Conservation (phyloP, 441 rosid species). For the Aquilaria agallochum region DNA sequence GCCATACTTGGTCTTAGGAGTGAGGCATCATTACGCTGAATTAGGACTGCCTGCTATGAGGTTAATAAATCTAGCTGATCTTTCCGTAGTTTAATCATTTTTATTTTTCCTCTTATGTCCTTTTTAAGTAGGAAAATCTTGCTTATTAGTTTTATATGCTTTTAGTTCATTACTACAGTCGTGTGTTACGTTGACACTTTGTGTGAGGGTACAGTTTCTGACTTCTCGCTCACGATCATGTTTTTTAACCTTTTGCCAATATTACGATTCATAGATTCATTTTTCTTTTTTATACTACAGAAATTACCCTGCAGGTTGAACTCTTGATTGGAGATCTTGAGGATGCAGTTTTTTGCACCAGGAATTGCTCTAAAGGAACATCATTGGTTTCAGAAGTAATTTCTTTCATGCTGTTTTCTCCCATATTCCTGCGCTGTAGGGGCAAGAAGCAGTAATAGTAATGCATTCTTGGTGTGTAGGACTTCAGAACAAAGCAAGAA, state of each 20-base stretch:
- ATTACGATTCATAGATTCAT: conserved; percentile 9
- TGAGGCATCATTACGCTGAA: not conserved
- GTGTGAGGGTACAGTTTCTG: not conserved
- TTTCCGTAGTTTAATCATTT: not conserved
- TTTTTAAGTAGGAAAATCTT: not conserved
- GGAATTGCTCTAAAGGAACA: conserved; percentile 22
- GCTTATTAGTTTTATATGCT: not conserved
- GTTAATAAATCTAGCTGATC: not conserved
- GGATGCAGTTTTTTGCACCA: conserved; percentile 53
- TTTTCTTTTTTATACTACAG: conserved; percentile 31
- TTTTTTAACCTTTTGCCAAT: not conserved
- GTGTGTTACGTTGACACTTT: not conserved
- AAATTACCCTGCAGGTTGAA: conserved; percentile 61
- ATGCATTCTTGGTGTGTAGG: conserved; percentile 41
- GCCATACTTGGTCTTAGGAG: not conserved
- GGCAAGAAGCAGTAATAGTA: not conserved
- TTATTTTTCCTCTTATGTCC: not conserved
- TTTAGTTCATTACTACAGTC: not conserved
- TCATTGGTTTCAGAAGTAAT: conserved; percentile 26
- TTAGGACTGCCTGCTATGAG: not conserved
- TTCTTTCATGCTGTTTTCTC: conserved; percentile 10
- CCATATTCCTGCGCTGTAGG: conserved; percentile 12
- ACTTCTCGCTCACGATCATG: conserved; percentile 1
- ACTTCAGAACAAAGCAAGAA: conserved; percentile 39
- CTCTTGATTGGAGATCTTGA: conserved; percentile 85